Conservation (phyloP, 2,329 filamentous ascomycete species). For the Monilinia fructicola region DNA sequence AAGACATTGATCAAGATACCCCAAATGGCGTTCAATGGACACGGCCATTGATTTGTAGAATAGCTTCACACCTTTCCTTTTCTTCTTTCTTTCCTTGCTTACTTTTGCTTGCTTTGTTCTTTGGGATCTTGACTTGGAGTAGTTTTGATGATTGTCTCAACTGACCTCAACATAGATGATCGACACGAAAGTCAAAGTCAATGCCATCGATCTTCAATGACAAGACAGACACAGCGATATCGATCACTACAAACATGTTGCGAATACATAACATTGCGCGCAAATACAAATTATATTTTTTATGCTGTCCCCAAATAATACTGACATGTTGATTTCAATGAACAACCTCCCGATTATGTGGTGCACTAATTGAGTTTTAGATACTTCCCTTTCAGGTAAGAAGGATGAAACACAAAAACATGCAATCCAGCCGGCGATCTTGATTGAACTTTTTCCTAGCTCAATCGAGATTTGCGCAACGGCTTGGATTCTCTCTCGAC, state of each 20-base stretch:
- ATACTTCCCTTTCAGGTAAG: slow-evolving; percentile 1
- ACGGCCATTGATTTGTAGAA: slow-evolving; percentile 20
- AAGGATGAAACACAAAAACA: slow-evolving; percentile 13
- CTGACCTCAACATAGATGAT: slow-evolving; percentile 23
- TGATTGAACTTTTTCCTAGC: slow-evolving; percentile 33
- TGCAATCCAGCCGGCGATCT: slow-evolving; percentile 10
- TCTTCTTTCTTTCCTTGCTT: not conserved
- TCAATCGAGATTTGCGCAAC: slow-evolving; percentile 49
- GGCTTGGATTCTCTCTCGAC: slow-evolving; percentile 43
- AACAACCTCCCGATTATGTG: not conserved
- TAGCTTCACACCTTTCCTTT: slow-evolving; percentile 11
- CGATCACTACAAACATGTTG: slow-evolving; percentile 20
- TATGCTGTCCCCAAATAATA: slow-evolving; percentile 14
- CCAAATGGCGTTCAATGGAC: slow-evolving; percentile 19
- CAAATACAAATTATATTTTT: slow-evolving; percentile 3
- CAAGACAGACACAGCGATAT: slow-evolving; percentile 18
- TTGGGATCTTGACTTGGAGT: not conserved
- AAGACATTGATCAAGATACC: slow-evolving; percentile 19
- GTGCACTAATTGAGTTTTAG: not conserved
- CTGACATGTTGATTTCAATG: slow-evolving; percentile 5
- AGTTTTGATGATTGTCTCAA: slow-evolving; percentile 11
- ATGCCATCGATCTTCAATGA: slow-evolving; percentile 21
- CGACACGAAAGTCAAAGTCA: slow-evolving; percentile 22
- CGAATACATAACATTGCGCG: slow-evolving; percentile 15
- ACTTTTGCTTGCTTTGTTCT: not conserved